phyloP scores from a whole-genome alignment of 2,329 filamentous ascomycete species.

The Penicillium sp. region DNA sequence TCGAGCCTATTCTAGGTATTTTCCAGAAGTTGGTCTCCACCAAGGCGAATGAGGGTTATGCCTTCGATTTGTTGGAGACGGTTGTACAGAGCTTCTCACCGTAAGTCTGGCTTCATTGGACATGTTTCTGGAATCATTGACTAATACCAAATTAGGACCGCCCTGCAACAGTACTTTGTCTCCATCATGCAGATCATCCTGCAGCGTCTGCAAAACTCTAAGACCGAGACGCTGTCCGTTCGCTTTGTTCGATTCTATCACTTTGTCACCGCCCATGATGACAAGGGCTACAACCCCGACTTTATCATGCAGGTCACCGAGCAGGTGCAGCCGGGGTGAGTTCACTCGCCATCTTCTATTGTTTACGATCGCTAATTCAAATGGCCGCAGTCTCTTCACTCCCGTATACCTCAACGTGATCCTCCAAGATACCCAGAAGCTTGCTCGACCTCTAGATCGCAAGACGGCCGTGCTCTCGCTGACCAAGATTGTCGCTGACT shows the following conservation, averaged over 20 bases:
- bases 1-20: conserved; percentile 88
- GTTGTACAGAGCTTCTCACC: conserved; percentile 74
- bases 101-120: conserved; percentile 49
- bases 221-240: conserved; percentile 80
- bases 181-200: conserved; percentile 83
- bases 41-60: conserved; percentile 83
- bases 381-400: conserved; percentile 66
- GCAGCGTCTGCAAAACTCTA: conserved; percentile 70
- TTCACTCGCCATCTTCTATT: conserved; percentile 6
- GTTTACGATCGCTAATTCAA: not conserved
- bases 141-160: conserved; percentile 49
- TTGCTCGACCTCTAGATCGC: conserved; percentile 84
- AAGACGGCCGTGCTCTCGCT: conserved; percentile 93
- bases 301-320: conserved; percentile 89
- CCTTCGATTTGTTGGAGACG: conserved; percentile 87
- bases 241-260: conserved; percentile 96
- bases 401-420: conserved; percentile 86
- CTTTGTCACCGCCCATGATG: conserved; percentile 77
- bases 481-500: conserved; percentile 88
- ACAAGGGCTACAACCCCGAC: conserved; percentile 85
- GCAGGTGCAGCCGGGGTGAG: conserved; percentile 71
- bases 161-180: conserved; percentile 76
- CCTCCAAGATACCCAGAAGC: conserved; percentile 84
- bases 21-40: conserved; percentile 86
- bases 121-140: conserved; percentile 23